Evolutionary conservation across 306 rosid species (phyloP), one percentile per base, ranked within the genome.

Genomic region (Neltuma alba): DNA sequence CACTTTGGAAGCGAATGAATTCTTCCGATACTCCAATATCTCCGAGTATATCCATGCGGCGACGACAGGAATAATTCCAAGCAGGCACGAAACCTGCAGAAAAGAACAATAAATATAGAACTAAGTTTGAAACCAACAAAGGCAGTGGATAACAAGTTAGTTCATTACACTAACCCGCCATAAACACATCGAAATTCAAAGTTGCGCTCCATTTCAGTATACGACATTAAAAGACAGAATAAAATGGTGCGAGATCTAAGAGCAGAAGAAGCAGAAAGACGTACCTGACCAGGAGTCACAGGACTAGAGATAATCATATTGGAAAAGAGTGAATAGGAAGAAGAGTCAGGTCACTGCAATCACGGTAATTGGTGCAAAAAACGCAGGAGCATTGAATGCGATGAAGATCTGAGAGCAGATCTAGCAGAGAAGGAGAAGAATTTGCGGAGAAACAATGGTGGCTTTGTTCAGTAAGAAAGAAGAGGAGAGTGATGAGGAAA

Each of bases 231-330:
- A 52, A 54, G 8, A 21, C 0, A 4, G 21, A 65, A 65, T 20
- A 12, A 61, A 45, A 60, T 33, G 60, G 70, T 20, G 86, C 76
- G 72, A 75, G 88, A 90, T 88, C 92, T 77, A 73, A 44, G 61
- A 74, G 48, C 38, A 27, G 52, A 20, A 47, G 64, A 34, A 67
- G 69, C 58, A 68, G 38, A 75, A 72, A 34, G 9, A 84, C 76
- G 82, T 75, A 92, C 98, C 98, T 94, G 98, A 45, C 91, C 97
- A 79, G 90, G 92, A 82, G 97, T 89, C 11, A 94, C 78, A 18
- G 94, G 92, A 78, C 90, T 76, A 31, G 80, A 72, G 79, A 89
- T 83, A 70, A 76, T 76, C 97, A 94, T 94, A 76, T 82, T 7
- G 74, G 6, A 5, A 21, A 62, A 52, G 71, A 61, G 74, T 41